Conservation (phyloP, 192 early-diverging fungal species). For the Coemansia sp. region DNA sequence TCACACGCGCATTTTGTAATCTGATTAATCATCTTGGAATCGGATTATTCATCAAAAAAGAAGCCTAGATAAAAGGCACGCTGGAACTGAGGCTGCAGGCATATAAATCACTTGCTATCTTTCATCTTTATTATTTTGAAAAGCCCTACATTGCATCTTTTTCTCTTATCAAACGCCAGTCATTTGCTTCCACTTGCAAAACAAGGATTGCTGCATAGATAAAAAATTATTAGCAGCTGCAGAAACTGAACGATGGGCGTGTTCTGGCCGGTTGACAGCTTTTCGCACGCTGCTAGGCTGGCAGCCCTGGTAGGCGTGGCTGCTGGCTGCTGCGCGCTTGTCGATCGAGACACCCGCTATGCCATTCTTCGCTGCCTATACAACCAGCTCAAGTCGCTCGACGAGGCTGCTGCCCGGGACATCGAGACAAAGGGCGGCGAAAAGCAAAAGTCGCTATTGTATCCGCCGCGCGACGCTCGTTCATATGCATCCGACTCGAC, state of each 20-base stretch:
- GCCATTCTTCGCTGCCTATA: conserved; percentile 32
- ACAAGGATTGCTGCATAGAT: too few species aligned
- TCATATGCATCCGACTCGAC: conserved; percentile 53
- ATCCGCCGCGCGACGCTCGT: conserved; percentile 30
- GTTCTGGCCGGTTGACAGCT: conserved; percentile 38
- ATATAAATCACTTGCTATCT: conserved; percentile 1
- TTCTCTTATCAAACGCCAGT: not conserved
- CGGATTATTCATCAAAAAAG: not conserved
- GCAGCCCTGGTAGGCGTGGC: conserved; percentile 32
- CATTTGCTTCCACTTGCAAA: too few species aligned
- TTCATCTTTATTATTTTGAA: not conserved
- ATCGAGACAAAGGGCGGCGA: conserved; percentile 18
- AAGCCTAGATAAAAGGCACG: not conserved
- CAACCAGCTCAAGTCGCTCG: conserved; percentile 30
- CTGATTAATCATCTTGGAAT: conserved; percentile 1
- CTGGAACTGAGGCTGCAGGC: not conserved
- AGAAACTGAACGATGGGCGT: conserved; percentile 25
- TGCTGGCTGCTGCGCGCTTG: conserved; percentile 37
- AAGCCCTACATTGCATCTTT: not conserved
- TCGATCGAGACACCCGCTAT: conserved; percentile 45
- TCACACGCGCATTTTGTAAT: not conserved
- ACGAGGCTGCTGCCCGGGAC: conserved; percentile 26
- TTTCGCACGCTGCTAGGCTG: conserved; percentile 21
- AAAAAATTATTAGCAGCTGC: not conserved
- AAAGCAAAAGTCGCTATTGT: not conserved